A percentile compares a stretch with the other conserved stretches of the same genome.
Evolutionary conservation across 108 stramenopile genomes (phyloP).

Genomic region (Discostella stelligeroides): DNA sequence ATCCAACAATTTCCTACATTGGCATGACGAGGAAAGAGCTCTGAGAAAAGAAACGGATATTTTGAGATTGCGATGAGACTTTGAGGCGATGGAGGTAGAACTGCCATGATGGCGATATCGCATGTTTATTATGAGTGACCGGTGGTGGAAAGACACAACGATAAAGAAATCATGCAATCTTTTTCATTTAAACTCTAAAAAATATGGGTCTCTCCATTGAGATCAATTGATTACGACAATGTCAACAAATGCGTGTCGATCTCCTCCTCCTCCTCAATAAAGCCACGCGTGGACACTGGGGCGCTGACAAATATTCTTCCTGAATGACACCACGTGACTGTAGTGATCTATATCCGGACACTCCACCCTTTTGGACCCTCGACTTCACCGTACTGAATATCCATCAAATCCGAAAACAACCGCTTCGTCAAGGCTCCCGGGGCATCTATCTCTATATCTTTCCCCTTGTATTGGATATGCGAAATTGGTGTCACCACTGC

Average conservation of each 20-base stretch:
- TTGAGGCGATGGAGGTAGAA: constrained; percentile 21
- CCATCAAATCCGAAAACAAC: constrained; percentile 86
- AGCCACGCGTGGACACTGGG: no score
- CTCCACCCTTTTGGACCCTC: constrained; percentile 71
- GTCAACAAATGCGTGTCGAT: no score
- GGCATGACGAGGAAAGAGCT: constrained; percentile 34
- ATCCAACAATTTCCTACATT: constrained; percentile 35
- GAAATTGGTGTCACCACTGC: constrained; percentile 92
- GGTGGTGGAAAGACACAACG: no score
- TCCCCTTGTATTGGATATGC: constrained; percentile 81
- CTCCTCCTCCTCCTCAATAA: no score
- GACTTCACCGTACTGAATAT: constrained; percentile 88
- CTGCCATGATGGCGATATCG: constrained; percentile 29
- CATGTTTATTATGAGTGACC: constrained; percentile 59
- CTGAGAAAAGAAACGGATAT: constrained; percentile 27
- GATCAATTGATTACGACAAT: no score
- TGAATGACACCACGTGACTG: no score
- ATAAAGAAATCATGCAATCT: no score
- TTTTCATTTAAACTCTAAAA: not conserved
- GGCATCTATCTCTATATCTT: constrained; percentile 76
- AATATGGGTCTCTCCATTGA: no score
- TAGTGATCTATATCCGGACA: constrained; percentile 48
- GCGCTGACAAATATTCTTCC: no score
- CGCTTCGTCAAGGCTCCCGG: constrained; percentile 82
- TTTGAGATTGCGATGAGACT: constrained; percentile 52